Conservation (phyloP, 768 basidiomycete genomes). For the Hortiboletus campestris region DNA sequence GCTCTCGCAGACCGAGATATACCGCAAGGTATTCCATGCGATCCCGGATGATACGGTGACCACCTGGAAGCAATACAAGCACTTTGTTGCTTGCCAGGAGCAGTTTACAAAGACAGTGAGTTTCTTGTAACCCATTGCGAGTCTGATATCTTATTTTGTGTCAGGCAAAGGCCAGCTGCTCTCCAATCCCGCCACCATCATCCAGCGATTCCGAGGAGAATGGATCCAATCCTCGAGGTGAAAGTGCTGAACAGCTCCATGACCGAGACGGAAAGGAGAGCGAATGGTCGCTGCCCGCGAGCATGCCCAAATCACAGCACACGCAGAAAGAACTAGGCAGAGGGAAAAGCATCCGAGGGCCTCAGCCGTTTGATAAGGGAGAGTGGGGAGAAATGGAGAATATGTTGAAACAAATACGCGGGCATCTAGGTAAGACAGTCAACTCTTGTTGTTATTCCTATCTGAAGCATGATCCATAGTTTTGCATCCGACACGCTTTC, state of each 20-base stretch:
- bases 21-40: slow-evolving; percentile 90
- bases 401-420: slow-evolving; percentile 69
- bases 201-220: slow-evolving; percentile 50
- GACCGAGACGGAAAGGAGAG: slow-evolving; percentile 21
- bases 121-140: not conserved
- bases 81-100: slow-evolving; percentile 76
- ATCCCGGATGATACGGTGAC: slow-evolving; percentile 90
- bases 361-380: slow-evolving; percentile 76
- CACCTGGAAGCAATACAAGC: slow-evolving; percentile 95
- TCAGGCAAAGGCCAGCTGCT: slow-evolving; percentile 43
- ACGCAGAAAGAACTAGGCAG: slow-evolving; percentile 35
- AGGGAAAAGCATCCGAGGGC: slow-evolving; percentile 43
- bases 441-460: not conserved
- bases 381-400: slow-evolving; percentile 91
- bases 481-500: slow-evolving; percentile 76
- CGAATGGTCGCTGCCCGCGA: slow-evolving; percentile 15
- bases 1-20: slow-evolving; percentile 80
- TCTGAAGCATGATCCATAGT: slow-evolving; percentile 46
- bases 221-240: slow-evolving; percentile 6
- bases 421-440: slow-evolving; percentile 72
- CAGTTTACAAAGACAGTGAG: slow-evolving; percentile 67
- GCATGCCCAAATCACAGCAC: slow-evolving; percentile 20
- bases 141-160: slow-evolving; percentile 2
- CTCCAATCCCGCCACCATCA: slow-evolving; percentile 48
- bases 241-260: slow-evolving; percentile 19